A percentile compares a stretch with the other conserved stretches of the same genome.
Conservation (phyloP, 257 asterid species). For the Paulownia fortunei region DNA sequence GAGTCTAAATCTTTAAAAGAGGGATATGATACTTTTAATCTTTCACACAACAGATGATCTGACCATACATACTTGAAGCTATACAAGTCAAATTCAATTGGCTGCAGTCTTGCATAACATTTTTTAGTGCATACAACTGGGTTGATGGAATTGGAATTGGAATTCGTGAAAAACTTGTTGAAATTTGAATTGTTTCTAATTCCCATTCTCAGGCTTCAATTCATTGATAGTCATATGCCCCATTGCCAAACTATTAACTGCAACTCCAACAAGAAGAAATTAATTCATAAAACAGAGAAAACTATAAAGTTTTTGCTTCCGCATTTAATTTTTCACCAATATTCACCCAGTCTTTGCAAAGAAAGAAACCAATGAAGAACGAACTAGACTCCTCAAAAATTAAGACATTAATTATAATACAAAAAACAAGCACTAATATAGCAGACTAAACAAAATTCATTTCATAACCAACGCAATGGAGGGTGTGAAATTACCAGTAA, state of each 20-base stretch:
- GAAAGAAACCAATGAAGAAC: no score
- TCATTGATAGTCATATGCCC: background rate
- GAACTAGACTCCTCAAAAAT: background rate
- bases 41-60: no score
- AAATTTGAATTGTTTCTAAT: background rate
- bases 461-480: background rate
- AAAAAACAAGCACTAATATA: background rate
- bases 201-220: conserved; percentile 15
- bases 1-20: no score
- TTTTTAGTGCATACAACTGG: background rate
- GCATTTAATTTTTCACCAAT: no score
- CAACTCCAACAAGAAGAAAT: conserved; percentile 11
- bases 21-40: no score
- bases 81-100: conserved; percentile 16
- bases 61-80: background rate
- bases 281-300: no score
- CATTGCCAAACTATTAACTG: background rate
- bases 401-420: background rate
- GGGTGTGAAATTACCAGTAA: conserved; percentile 55
- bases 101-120: background rate
- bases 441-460: background rate
- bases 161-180: background rate
- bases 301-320: no score
- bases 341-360: background rate
- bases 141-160: background rate